Evolutionary conservation across 208 protist genomes (phyloP).

Genomic region (Porcisia deanei): DNA sequence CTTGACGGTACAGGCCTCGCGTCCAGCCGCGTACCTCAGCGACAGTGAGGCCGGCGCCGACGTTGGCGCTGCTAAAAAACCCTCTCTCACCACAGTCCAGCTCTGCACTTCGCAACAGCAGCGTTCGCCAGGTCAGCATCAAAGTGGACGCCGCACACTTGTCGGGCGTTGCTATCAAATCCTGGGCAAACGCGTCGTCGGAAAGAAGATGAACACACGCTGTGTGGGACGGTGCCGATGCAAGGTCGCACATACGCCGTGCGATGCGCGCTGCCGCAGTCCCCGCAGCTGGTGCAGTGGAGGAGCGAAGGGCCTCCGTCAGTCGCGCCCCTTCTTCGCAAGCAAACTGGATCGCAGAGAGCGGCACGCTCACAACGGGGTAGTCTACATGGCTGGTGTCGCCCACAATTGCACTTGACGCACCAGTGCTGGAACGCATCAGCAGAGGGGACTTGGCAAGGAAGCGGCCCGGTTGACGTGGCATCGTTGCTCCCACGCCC

Average conservation of each 20-base stretch:
- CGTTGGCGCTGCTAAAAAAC: background rate
- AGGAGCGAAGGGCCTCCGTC: background rate
- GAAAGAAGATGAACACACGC: constrained; percentile 9
- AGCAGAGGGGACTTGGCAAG: background rate
- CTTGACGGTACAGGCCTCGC: background rate
- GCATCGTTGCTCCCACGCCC: background rate
- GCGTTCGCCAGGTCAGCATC: constrained; percentile 3
- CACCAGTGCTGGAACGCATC: background rate
- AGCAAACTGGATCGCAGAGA: constrained; percentile 13
- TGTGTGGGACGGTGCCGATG: constrained; percentile 8
- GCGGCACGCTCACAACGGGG: background rate
- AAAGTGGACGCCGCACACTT: background rate
- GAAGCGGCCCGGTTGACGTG: background rate
- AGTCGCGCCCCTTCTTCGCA: constrained; percentile 1
- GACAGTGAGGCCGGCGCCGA: background rate
- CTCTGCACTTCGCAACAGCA: constrained; percentile 3
- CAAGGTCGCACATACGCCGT: constrained; percentile 5
- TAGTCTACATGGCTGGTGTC: background rate
- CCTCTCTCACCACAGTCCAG: background rate
- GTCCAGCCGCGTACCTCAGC: background rate
- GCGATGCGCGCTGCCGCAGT: background rate
- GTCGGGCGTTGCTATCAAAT: background rate
- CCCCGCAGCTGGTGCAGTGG: background rate
- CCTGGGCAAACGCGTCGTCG: background rate
- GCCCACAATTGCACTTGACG: background rate